Evolutionary conservation across 495 filamentous ascomycete genomes (phyloP), one percentile per base, ranked within the genome.

Genomic region (Penicillium antarcticum): DNA sequence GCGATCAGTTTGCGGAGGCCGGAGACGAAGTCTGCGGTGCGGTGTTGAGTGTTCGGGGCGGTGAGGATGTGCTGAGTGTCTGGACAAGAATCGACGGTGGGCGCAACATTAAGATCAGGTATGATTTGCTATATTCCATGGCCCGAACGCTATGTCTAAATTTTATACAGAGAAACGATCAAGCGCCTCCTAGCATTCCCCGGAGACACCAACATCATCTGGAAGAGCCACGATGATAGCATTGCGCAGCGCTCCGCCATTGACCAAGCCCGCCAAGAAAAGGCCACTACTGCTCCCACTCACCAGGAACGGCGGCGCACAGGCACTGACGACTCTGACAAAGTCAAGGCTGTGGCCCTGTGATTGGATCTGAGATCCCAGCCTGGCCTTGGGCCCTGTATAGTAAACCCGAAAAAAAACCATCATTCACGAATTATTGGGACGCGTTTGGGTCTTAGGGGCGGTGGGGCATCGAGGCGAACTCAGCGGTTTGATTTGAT

Each of bases 61-160:
- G 92, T 18, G 94, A 98, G 73, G 94, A 98, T 62, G 92, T 97
- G 35, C 80, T 98, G 67, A 96, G 90, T 73, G 89, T 98, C 61
- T 98, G 94, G 94, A 95, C 91, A 37, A 87, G 89, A 64, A 91
- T 88, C 57, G 86, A 94, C 58, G 92, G 92, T 14, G 88, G 89
- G 55, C 84, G 89, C 61, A 95, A 95, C 71, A 88, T 97, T 63
- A 97, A 97, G 77, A 96, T 98, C 57, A 85, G 91, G 90, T 96
- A 81, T 60, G 82, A 65, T 17, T 29, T 16, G 2, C 9, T 36
- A 5, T 2, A 4, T 8, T 6, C 7, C 3, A 3, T 12, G 3
- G 12, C 8, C 26, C 26, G 9, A 29, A 16, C 16, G 13, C 10
- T 2, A 18, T 41, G 23, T 36, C 53, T 56, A 42, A 56, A 17